Evolutionary conservation across 495 filamentous ascomycete genomes (phyloP).

Genomic region (Neurospora cerealis): DNA sequence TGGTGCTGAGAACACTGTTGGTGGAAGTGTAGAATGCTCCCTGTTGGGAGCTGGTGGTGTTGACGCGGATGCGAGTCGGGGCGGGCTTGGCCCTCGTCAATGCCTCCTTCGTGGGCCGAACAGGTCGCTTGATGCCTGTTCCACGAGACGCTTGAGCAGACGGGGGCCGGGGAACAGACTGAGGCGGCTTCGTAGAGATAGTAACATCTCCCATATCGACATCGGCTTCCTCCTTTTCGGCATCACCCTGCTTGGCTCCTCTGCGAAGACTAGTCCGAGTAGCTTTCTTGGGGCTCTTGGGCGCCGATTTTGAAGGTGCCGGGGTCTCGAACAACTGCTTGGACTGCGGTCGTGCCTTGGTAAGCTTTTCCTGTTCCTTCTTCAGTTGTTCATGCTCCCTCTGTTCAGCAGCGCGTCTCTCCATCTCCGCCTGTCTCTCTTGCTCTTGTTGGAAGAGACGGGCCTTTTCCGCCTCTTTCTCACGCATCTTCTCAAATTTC

Average conservation of each 20-base stretch:
- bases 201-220: constrained; percentile 43
- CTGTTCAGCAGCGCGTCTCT: constrained; percentile 31
- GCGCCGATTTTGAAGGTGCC: constrained; percentile 14
- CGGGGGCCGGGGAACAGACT: constrained; percentile 42
- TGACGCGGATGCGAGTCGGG: constrained; percentile 71
- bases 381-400: constrained; percentile 29
- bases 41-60: constrained; percentile 55
- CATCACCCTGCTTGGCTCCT: constrained; percentile 34
- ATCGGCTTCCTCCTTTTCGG: constrained; percentile 35
- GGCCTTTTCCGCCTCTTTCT: constrained; percentile 53
- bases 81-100: constrained; percentile 58
- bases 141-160: constrained; percentile 40
- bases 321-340: constrained; percentile 13
- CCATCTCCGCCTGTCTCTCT: constrained; percentile 40
- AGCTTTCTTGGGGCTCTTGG: constrained; percentile 27
- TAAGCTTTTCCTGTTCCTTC: constrained; percentile 7
- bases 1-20: constrained; percentile 47
- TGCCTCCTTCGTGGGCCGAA: constrained; percentile 61
- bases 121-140: constrained; percentile 50
- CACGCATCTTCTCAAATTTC: constrained; percentile 43
- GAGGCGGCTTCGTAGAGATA: constrained; percentile 39
- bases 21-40: constrained; percentile 46
- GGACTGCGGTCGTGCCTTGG: constrained; percentile 3
- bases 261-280: constrained; percentile 39
- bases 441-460: constrained; percentile 53